Base-by-base conservation (phyloP, 129 eudicot genomes). In the Chrysanthemum seticuspe region DNA sequence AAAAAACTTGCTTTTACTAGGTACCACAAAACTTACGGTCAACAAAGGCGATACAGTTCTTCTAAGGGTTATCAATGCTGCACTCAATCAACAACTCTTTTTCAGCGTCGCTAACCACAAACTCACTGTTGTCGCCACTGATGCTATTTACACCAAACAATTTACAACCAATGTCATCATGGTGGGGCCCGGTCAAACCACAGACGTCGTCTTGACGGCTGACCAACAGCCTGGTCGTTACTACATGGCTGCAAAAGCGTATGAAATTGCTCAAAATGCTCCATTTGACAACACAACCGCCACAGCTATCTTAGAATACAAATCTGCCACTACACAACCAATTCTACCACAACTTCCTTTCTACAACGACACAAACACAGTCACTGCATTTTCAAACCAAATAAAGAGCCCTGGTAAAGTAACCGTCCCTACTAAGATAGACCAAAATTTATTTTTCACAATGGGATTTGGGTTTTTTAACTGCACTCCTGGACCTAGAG, bases 101-200 rank as follows among this genome's bases (percentile, higher is more conserved):
- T 88, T 91, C 76, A 50, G 89, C 1, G 87, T 91, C 0, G 92
- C 96, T 25, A 86, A 88, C 80, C 97, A 91, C 84, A 79, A 53
- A 62, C 83, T 91, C 66, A 91, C 92, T 0, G 91, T 88, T 6
- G 97, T 91, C 2, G 89, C 76, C 14, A 85, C 96, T 2, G 97
- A 91, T 51, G 97, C 96, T 1, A 14, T 84, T 80, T 91, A 91
- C 70, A 73, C 70, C 54, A 91, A 91, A 61, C 96, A 88, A 8
- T 88, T 86, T 68, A 72, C 84, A 23, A 86, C 96, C 31, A 74
- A 68, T 2, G 83, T 81, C 50, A 76, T 91, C 71, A 88, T 88
- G 93, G 82, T 88, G 0, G 96, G 96, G 23, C 97, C 97, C 0
- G 97, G 96, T 21, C 97, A 91, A 29, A 91, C 97, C 23, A 88